A percentile compares a stretch with the other conserved stretches of the same genome.
Evolutionary conservation across 352 stramenopile genomes (phyloP).

Genomic region (Pythium pyrilobum): DNA sequence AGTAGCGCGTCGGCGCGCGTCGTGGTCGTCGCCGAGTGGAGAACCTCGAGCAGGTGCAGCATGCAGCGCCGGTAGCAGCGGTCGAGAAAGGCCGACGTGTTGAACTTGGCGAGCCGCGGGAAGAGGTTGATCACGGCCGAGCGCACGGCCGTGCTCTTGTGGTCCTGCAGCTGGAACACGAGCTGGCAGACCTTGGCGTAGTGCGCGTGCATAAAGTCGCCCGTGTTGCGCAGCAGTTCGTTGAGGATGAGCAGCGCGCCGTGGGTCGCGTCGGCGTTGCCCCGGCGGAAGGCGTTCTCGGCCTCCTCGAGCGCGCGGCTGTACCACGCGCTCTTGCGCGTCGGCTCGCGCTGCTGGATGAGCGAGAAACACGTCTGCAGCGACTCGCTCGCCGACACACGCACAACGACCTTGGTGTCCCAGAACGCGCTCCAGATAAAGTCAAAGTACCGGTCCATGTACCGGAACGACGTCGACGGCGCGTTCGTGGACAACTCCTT

Average conservation of each 20-base stretch:
- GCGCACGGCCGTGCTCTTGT: constrained; percentile 74
- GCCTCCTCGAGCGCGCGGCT: constrained; percentile 72
- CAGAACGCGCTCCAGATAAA: constrained; percentile 89
- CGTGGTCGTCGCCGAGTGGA: constrained; percentile 73
- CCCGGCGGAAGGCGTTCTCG: constrained; percentile 61
- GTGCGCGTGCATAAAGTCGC: constrained; percentile 87
- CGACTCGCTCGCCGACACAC: constrained; percentile 77
- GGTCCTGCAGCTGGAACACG: constrained; percentile 71
- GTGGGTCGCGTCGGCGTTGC: constrained; percentile 76
- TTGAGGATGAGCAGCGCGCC: constrained; percentile 82
- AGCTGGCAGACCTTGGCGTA: constrained; percentile 68
- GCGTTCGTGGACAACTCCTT: constrained; percentile 85
- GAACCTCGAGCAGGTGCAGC: constrained; percentile 77
- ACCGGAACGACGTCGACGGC: constrained; percentile 78
- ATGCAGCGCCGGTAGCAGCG: constrained; percentile 81
- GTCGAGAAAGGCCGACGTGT: constrained; percentile 81
- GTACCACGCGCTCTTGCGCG: constrained; percentile 82
- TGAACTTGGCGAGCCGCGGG: constrained; percentile 84
- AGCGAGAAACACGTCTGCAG: constrained; percentile 83
- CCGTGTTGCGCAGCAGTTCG: constrained; percentile 81
- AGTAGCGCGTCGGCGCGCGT: constrained; percentile 75
- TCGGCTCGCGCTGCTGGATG: constrained; percentile 86
- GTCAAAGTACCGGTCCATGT: constrained; percentile 90
- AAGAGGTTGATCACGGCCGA: constrained; percentile 84
- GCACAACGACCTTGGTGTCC: constrained; percentile 72